phyloP scores from a whole-genome alignment of 208 protist genomes.

The Herpetomonas tarakana region DNA sequence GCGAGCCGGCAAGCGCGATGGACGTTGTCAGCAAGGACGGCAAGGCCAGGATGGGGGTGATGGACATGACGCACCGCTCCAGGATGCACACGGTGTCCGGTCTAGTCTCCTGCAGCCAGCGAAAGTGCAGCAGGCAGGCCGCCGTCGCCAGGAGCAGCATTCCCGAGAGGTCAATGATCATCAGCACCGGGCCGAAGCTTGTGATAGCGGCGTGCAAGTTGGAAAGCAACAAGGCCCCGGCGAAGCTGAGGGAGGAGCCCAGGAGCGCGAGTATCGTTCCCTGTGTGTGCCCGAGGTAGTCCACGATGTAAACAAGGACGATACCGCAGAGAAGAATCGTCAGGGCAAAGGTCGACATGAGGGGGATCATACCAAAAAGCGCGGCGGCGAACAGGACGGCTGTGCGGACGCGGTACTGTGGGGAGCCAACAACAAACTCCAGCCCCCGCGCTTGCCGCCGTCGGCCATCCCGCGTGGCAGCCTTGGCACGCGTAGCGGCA shows the following conservation, averaged over 20 bases:
- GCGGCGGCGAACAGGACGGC: conserved; percentile 43
- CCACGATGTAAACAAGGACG: conserved; percentile 68
- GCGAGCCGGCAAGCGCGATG: conserved; percentile 60
- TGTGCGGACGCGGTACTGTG: conserved; percentile 28
- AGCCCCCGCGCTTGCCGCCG: conserved; percentile 7
- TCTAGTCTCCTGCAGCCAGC: conserved; percentile 71
- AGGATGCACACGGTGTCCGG: conserved; percentile 64
- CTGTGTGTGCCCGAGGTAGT: conserved; percentile 71
- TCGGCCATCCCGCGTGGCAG: not conserved
- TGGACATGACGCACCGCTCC: conserved; percentile 62
- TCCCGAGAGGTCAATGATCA: conserved; percentile 51
- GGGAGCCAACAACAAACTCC: conserved; percentile 36
- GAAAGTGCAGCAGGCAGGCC: conserved; percentile 71
- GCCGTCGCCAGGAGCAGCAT: conserved; percentile 35
- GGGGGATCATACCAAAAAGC: conserved; percentile 71
- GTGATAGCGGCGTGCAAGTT: conserved; percentile 57
- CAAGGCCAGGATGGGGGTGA: conserved; percentile 60
- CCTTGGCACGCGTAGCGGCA: not conserved
- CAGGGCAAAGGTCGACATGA: conserved; percentile 67
- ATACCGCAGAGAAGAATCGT: conserved; percentile 59
- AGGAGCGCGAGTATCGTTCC: conserved; percentile 52
- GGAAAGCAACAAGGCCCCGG: conserved; percentile 53
- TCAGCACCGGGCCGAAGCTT: conserved; percentile 58
- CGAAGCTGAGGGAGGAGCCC: conserved; percentile 37
- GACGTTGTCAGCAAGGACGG: conserved; percentile 62